Conservation (phyloP, 2,329 filamentous ascomycete species). For the Gaeumannomyces tritici region DNA sequence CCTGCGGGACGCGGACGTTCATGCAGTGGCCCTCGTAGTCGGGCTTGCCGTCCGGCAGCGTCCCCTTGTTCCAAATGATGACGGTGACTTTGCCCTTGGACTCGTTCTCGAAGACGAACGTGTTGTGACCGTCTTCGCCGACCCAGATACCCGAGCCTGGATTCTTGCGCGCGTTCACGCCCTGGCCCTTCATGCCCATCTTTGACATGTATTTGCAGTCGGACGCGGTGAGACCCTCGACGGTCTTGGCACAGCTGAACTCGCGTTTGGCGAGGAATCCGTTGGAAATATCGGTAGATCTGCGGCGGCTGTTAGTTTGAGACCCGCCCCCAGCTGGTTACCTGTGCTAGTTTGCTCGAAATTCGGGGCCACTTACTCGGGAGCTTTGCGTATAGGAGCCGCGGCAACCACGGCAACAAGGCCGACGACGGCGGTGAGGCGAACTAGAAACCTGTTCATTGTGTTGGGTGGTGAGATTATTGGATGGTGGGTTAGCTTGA, state of each 20-base stretch:
- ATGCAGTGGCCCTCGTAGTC: constrained; percentile 18
- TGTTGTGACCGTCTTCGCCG: constrained; percentile 17
- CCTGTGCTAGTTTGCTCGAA: background rate
- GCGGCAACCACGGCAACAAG: background rate
- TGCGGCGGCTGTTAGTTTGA: background rate
- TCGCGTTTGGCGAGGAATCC: constrained; percentile 2
- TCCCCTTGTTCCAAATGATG: constrained; percentile 15
- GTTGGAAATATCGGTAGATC: background rate
- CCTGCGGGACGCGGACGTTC: constrained; percentile 16
- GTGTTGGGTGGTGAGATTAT: background rate
- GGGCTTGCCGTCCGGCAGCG: constrained; percentile 2
- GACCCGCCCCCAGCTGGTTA: background rate
- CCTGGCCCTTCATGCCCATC: constrained; percentile 16
- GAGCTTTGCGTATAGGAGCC: background rate
- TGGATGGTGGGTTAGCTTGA: background rate
- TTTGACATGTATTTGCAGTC: constrained; percentile 19
- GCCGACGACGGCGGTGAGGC: background rate
- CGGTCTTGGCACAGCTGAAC: constrained; percentile 9
- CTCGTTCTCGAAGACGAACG: constrained; percentile 18
- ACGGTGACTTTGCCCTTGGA: constrained; percentile 11
- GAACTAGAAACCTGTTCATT: background rate
- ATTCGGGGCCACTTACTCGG: background rate
- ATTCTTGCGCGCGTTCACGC: constrained; percentile 12
- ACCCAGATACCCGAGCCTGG: constrained; percentile 18
- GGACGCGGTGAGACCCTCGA: constrained; percentile 11